Percentiles rank a stretch among this genome's conserved stretches.
These are phyloP conservation scores for Trichopus zeylanicus DNA, from an alignment of 116 monocot genomes.

Conservation along the genomic window DNA sequence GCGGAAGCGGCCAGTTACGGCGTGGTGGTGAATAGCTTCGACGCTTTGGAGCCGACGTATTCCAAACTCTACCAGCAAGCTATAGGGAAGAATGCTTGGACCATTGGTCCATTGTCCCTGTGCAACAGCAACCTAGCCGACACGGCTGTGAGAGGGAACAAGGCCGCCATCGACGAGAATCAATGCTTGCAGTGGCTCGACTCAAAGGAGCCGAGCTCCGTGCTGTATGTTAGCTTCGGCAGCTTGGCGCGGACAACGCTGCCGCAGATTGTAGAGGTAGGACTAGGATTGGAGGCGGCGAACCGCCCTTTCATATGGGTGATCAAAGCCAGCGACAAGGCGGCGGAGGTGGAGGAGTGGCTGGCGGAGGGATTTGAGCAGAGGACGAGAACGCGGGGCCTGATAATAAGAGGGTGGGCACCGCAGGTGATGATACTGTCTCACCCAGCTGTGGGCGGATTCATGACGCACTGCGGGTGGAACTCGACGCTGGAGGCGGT, in stretches of 20 bases:
- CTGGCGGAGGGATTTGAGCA: constrained; percentile 15
- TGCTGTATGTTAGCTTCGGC: constrained; percentile 46
- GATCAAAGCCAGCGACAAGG: background rate
- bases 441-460: constrained; percentile 21
- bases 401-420: constrained; percentile 32
- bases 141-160: background rate
- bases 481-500: constrained; percentile 24
- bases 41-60: constrained; percentile 14
- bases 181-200: constrained; percentile 35
- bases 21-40: constrained; percentile 3
- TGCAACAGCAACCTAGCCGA: background rate
- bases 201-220: constrained; percentile 1
- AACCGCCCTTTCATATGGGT: constrained; percentile 16
- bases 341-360: constrained; percentile 3
- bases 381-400: constrained; percentile 9
- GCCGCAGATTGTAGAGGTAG: constrained; percentile 26
- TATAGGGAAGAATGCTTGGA: background rate
- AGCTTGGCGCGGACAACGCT: constrained; percentile 8
- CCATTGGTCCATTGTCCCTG: background rate
- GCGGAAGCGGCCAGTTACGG: background rate
- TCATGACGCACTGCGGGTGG: constrained; percentile 67
- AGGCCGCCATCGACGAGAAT: background rate
- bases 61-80: background rate
- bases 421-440: constrained; percentile 24
- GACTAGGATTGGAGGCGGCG: constrained; percentile 15